Evolutionary conservation across 305 asterid species (phyloP).

Genomic region (Fraxinus paxiana): DNA sequence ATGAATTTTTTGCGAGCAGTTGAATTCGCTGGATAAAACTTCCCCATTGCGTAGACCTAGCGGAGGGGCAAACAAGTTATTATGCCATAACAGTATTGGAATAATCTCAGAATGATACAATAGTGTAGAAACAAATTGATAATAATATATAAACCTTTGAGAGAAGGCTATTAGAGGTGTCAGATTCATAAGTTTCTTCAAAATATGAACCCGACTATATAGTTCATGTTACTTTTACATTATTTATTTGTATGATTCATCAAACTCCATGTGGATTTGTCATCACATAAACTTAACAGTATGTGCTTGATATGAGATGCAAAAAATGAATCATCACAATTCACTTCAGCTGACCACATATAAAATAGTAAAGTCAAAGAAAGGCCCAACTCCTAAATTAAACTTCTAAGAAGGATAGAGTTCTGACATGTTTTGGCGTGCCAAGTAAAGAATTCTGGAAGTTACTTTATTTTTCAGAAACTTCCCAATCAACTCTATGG

Average conservation of each 20-base stretch:
- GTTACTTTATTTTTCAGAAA: constrained; percentile 70
- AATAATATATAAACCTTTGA: background rate
- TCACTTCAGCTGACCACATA: background rate
- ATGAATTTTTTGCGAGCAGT: constrained; percentile 63
- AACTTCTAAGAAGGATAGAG: constrained; percentile 31
- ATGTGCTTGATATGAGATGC: background rate
- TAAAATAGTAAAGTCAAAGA: constrained; percentile 1
- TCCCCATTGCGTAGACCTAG: constrained; percentile 70
- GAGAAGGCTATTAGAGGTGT: background rate
- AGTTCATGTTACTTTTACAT: background rate
- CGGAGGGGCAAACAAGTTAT: constrained; percentile 14
- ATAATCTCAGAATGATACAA: background rate
- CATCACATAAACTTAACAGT: background rate
- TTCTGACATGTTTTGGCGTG: constrained; percentile 87
- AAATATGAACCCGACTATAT: background rate
- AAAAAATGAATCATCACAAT: background rate
- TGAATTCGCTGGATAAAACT: constrained; percentile 53
- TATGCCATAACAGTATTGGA: background rate
- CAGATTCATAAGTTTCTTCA: background rate
- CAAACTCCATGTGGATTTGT: background rate
- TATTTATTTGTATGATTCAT: constrained; percentile 1
- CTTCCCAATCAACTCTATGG: constrained; percentile 65
- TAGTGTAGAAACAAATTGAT: background rate
- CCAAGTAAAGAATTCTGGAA: constrained; percentile 84
- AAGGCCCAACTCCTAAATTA: constrained; percentile 7